Percentiles rank a stretch among this genome's conserved stretches.
Conservation (phyloP, 345 rosid genomes). For the Excoecaria cochinchinensis region DNA sequence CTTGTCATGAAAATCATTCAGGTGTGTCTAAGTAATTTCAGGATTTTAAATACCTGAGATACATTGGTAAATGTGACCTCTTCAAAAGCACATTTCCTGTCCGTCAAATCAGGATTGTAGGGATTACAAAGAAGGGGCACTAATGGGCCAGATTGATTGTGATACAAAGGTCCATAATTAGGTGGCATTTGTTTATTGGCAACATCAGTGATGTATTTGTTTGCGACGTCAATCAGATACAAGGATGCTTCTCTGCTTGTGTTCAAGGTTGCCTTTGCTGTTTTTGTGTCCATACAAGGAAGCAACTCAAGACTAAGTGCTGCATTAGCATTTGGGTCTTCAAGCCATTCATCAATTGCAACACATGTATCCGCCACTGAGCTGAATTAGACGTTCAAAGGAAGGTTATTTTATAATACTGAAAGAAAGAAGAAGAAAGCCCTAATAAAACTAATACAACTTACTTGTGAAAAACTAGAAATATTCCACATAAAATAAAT, state of each 20-base stretch:
- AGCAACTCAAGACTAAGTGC: slow-evolving; percentile 19
- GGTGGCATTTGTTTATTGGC: slow-evolving; percentile 12
- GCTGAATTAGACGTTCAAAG: slow-evolving; percentile 2
- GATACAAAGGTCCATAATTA: neutral
- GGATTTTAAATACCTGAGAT: slow-evolving; percentile 3
- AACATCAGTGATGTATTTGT: slow-evolving; percentile 14
- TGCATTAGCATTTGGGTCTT: slow-evolving; percentile 15
- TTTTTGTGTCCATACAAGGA: slow-evolving; percentile 19
- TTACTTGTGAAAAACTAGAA: slow-evolving; percentile 61
- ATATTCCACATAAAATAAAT: slow-evolving; percentile 43
- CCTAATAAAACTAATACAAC: neutral
- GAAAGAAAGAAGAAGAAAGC: too few relatives aligned
- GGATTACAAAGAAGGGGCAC: slow-evolving; percentile 27
- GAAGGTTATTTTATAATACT: neutral
- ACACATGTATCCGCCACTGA: slow-evolving; percentile 28
- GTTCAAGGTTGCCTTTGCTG: slow-evolving; percentile 6
- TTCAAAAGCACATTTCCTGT: slow-evolving; percentile 16
- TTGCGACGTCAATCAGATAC: slow-evolving; percentile 5
- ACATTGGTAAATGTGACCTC: slow-evolving; percentile 15
- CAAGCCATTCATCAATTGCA: slow-evolving; percentile 25
- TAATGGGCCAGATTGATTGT: slow-evolving; percentile 22
- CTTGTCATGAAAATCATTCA: too few relatives aligned
- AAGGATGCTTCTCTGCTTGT: slow-evolving; percentile 9
- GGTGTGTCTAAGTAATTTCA: too few relatives aligned
- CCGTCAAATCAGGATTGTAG: slow-evolving; percentile 18